Evolutionary conservation across 257 asterid species (phyloP).

Genomic region (Solanum acaule): DNA sequence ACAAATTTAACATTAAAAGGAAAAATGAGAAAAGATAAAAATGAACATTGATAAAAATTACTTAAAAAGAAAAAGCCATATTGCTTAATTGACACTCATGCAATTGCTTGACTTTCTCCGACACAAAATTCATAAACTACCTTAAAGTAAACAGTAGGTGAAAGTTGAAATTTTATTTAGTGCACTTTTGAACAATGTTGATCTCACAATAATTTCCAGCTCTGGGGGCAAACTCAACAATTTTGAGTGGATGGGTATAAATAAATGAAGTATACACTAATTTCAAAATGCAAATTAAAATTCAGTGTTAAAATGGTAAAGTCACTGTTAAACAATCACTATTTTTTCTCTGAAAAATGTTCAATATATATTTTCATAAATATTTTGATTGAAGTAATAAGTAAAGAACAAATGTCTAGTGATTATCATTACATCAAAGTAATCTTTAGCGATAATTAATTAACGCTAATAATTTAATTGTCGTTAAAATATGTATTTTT

Average conservation of each 20-base stretch:
- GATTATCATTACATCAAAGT: no score
- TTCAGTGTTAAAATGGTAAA: background rate
- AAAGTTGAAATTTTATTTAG: background rate
- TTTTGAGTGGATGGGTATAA: background rate
- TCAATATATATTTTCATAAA: no score
- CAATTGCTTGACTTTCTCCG: background rate
- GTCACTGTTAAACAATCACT: no score
- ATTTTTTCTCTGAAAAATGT: no score
- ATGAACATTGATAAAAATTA: background rate
- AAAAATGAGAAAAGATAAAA: background rate
- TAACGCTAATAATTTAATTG: no score
- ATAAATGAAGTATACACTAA: background rate
- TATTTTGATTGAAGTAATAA: no score
- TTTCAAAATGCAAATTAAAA: background rate
- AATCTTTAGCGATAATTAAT: no score
- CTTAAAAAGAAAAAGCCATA: no score
- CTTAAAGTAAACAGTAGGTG: background rate
- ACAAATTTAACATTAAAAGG: background rate
- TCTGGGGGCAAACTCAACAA: background rate
- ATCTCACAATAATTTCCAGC: background rate
- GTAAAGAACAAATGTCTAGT: no score
- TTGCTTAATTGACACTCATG: background rate
- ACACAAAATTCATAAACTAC: background rate
- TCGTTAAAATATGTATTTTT: no score
- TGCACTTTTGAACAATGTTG: background rate